A percentile compares a stretch with the other conserved stretches of the same genome.
phyloP scores from a whole-genome alignment of 2,329 filamentous ascomycete genomes.

The Claviceps sp. region DNA sequence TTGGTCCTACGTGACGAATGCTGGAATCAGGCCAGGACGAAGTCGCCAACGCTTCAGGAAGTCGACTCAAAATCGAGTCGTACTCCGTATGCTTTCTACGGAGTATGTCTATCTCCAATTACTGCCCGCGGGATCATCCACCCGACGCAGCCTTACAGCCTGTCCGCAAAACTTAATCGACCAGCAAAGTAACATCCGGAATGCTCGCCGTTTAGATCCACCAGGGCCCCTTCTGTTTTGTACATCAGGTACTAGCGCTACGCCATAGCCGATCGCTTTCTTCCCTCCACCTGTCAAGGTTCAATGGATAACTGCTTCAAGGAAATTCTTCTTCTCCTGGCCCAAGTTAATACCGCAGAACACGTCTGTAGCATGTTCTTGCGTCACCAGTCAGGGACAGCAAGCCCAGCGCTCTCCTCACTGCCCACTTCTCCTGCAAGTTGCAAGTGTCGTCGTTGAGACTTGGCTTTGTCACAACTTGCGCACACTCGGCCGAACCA shows the following conservation, averaged over 20 bases:
- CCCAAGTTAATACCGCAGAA: too few species aligned
- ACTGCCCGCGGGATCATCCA: neutral
- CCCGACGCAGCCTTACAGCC: conserved; percentile 8
- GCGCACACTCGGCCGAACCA: conserved; percentile 8
- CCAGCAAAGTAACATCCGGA: conserved; percentile 14
- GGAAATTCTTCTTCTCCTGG: neutral
- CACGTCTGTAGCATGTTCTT: neutral
- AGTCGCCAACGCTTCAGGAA: too few species aligned
- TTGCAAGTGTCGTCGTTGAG: neutral
- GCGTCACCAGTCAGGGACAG: neutral
- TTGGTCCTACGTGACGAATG: neutral
- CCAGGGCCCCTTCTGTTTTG: neutral
- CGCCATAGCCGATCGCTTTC: neutral
- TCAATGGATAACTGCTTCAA: neutral
- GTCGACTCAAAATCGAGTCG: neutral
- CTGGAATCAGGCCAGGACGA: neutral
- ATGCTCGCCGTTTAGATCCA: conserved; percentile 15
- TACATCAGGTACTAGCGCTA: neutral
- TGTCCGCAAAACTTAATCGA: conserved; percentile 13
- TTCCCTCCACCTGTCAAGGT: neutral
- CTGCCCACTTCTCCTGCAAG: neutral
- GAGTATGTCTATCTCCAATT: neutral
- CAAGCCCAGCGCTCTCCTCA: neutral
- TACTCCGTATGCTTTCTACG: neutral
- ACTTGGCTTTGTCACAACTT: too few species aligned